Percentiles rank a stretch among this genome's conserved stretches.
Conservation (phyloP, 2,329 filamentous ascomycete species). For the Neodidymelliopsis sp. region DNA sequence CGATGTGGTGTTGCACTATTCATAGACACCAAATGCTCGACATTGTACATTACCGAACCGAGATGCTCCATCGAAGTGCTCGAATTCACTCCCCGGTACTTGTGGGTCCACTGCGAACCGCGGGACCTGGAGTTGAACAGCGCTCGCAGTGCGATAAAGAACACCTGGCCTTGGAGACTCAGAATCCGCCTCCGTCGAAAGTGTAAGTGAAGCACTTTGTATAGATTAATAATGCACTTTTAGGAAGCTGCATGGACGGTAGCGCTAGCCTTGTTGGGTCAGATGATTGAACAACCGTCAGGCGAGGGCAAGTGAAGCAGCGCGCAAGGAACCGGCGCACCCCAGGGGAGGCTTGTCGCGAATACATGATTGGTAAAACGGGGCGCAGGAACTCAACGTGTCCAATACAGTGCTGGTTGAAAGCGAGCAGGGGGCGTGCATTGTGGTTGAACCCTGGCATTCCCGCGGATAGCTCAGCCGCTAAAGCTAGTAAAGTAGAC, state of each 20-base stretch:
- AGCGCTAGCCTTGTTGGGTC: slow-evolving; percentile 24
- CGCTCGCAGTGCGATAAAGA: slow-evolving; percentile 15
- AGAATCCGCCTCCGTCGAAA: slow-evolving; percentile 1
- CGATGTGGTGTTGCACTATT: neutral
- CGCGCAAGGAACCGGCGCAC: slow-evolving; percentile 2
- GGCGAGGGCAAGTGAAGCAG: slow-evolving; percentile 3
- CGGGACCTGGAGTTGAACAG: neutral
- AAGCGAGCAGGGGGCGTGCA: slow-evolving; percentile 10
- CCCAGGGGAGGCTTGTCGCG: slow-evolving; percentile 3
- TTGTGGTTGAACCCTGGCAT: slow-evolving; percentile 21
- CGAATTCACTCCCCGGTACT: neutral
- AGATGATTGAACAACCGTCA: slow-evolving; percentile 3
- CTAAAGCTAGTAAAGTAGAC: slow-evolving; percentile 26
- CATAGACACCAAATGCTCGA: slow-evolving; percentile 1
- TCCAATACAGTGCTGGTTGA: slow-evolving; percentile 26
- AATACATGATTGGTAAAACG: slow-evolving; percentile 14
- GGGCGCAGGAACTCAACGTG: slow-evolving; percentile 29
- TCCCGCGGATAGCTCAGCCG: slow-evolving; percentile 15
- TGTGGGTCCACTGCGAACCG: slow-evolving; percentile 1
- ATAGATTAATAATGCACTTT: slow-evolving; percentile 38
- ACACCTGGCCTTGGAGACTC: slow-evolving; percentile 40
- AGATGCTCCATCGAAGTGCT: slow-evolving; percentile 8
- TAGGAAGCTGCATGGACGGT: slow-evolving; percentile 20
- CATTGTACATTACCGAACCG: slow-evolving; percentile 15
- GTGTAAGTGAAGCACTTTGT: slow-evolving; percentile 14